Evolutionary conservation across 2,329 filamentous ascomycete species (phyloP).

Genomic region (Knoxdaviesia proteae): DNA sequence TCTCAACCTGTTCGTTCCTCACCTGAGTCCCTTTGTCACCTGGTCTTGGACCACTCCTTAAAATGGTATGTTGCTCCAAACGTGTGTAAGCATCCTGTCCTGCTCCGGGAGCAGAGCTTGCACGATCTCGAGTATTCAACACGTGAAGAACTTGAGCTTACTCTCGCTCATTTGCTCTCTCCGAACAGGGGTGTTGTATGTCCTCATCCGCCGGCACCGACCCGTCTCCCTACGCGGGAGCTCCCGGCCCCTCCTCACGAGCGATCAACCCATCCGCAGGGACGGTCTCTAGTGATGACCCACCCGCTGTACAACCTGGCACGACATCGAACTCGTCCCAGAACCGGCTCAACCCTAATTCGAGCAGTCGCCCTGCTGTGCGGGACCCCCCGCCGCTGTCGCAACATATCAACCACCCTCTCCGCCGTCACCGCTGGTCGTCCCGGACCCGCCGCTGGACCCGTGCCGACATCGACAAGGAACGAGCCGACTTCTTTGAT

Average conservation of each 20-base stretch:
- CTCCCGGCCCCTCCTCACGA: conserved; percentile 26
- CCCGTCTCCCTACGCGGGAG: conserved; percentile 30
- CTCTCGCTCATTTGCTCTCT: not conserved
- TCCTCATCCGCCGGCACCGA: conserved; percentile 29
- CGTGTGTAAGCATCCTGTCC: too few species aligned
- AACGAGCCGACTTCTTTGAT: conserved; percentile 74
- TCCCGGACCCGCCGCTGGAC: conserved; percentile 49
- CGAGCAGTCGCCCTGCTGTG: conserved; percentile 7
- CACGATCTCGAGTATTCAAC: too few species aligned
- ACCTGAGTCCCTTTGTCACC: too few species aligned
- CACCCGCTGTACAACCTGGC: conserved; percentile 10
- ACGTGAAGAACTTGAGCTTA: too few species aligned
- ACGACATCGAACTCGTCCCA: conserved; percentile 8
- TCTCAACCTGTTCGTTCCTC: too few species aligned
- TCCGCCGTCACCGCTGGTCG: conserved; percentile 45
- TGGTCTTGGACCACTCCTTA: too few species aligned
- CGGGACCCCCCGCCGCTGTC: conserved; percentile 23
- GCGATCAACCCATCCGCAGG: conserved; percentile 22
- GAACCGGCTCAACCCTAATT: too few species aligned
- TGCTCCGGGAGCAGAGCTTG: too few species aligned
- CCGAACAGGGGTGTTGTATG: conserved; percentile 35
- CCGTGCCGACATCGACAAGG: conserved; percentile 40
- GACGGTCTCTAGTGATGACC: conserved; percentile 6
- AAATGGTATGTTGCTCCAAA: too few species aligned
- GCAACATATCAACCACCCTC: conserved; percentile 49